Evolutionary conservation across 768 basidiomycete genomes (phyloP).

Genomic region (Mycena floridula): DNA sequence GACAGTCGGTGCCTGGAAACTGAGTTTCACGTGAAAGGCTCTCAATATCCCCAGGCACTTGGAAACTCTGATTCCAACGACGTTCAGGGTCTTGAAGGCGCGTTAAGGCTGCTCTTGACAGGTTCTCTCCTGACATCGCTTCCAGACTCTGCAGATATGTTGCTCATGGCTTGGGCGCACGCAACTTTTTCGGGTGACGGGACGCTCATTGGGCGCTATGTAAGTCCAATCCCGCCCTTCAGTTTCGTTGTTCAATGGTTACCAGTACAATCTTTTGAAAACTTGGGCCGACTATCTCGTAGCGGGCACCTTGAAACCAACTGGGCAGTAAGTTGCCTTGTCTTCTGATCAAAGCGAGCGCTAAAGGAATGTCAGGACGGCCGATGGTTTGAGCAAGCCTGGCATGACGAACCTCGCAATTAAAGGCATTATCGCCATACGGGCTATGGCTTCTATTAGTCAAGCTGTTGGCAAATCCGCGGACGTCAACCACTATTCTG

Average conservation of each 20-base stretch:
- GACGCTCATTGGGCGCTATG: slow-evolving; percentile 1
- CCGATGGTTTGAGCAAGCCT: slow-evolving; percentile 2
- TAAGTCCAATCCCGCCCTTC: slow-evolving; percentile 1
- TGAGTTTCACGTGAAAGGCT: no score
- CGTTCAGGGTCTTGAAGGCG: not conserved
- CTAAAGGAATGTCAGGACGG: not conserved
- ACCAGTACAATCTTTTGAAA: slow-evolving; percentile 4
- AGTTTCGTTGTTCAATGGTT: not conserved
- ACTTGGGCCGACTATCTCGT: slow-evolving; percentile 6
- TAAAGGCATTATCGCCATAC: slow-evolving; percentile 8
- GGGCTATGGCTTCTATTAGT: slow-evolving; percentile 10
- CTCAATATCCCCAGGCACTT: not conserved
- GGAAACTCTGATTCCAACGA: not conserved
- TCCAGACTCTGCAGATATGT: slow-evolving; percentile 3
- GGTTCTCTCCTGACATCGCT: not conserved
- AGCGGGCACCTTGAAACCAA: not conserved
- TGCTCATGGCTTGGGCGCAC: slow-evolving; percentile 6
- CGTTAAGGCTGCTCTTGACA: not conserved
- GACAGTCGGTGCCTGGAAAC: not conserved
- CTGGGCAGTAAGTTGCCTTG: not conserved
- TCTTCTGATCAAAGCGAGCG: not conserved
- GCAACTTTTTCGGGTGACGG: not conserved
- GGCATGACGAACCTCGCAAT: slow-evolving; percentile 11
- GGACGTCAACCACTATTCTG: slow-evolving; percentile 3
- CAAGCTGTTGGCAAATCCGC: not conserved